Evolutionary conservation across 495 filamentous ascomycete genomes (phyloP).

Genomic region (Penicillium simplicissimum): DNA sequence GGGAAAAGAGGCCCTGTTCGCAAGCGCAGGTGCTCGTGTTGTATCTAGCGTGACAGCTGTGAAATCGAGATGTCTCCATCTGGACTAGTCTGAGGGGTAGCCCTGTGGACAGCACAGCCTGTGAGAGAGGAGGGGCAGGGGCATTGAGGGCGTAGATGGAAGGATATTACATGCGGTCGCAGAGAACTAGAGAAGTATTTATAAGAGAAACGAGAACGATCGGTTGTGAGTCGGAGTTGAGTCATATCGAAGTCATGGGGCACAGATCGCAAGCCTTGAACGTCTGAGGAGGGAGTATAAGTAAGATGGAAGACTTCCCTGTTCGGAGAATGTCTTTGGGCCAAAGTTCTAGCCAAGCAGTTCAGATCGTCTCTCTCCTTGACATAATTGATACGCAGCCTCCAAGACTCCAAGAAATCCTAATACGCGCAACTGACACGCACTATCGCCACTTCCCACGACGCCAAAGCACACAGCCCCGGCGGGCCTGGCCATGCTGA

Average conservation of each 20-base stretch:
- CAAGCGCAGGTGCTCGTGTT: conserved; percentile 18
- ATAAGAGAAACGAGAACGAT: background rate
- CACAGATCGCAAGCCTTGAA: background rate
- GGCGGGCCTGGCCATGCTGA: conserved; percentile 3
- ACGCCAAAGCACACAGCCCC: conserved; percentile 20
- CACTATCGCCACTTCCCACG: conserved; percentile 19
- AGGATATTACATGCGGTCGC: background rate
- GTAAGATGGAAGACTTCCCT: background rate
- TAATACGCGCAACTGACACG: conserved; percentile 16
- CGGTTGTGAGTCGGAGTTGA: background rate
- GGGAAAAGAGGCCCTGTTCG: conserved; percentile 7
- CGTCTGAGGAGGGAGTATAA: conserved; percentile 1
- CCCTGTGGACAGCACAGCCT: background rate
- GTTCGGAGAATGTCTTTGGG: background rate
- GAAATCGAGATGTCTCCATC: conserved; percentile 23
- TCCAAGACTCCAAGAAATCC: conserved; percentile 4
- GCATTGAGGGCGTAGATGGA: background rate
- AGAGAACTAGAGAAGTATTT: background rate
- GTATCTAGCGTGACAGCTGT: conserved; percentile 1
- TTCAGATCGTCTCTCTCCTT: background rate
- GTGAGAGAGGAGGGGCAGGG: background rate
- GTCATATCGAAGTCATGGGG: background rate
- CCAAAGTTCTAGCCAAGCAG: background rate
- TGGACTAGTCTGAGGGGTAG: conserved; percentile 36
- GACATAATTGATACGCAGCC: background rate